Evolutionary conservation across 306 rosid species (phyloP).

Genomic region (Dalbergia oliveri): DNA sequence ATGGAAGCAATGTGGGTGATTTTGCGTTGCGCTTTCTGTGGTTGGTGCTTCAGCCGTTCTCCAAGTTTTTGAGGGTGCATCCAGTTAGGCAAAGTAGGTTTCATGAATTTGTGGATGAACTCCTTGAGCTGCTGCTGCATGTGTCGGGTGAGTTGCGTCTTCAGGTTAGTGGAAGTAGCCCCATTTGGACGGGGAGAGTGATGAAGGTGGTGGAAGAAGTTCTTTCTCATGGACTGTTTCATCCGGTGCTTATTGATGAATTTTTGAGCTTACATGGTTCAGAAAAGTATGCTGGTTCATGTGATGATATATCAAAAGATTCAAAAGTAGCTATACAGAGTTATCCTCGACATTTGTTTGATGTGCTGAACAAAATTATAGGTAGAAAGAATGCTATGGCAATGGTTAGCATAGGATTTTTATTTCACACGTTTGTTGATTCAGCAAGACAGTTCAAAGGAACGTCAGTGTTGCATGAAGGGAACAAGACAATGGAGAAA

Average conservation of each 20-base stretch:
- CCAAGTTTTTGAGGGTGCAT: conserved; percentile 75
- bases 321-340: conserved; percentile 64
- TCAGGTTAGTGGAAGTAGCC: conserved; percentile 54
- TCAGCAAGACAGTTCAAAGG: conserved; percentile 66
- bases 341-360: conserved; percentile 89
- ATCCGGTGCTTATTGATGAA: conserved; percentile 76
- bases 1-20: conserved; percentile 50
- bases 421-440: conserved; percentile 66
- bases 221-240: conserved; percentile 79
- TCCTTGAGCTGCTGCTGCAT: conserved; percentile 84
- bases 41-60: conserved; percentile 79
- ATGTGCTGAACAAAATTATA: conserved; percentile 60
- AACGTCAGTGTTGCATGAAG: conserved; percentile 52
- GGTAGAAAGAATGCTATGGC: conserved; percentile 66
- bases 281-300: conserved; percentile 60
- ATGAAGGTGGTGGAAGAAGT: conserved; percentile 75
- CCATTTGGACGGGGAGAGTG: conserved; percentile 55
- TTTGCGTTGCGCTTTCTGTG: conserved; percentile 63
- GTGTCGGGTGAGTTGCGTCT: conserved; percentile 62
- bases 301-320: conserved; percentile 56
- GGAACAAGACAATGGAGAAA: conserved; percentile 49
- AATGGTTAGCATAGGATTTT: conserved; percentile 69
- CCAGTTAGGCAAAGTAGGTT: conserved; percentile 75
- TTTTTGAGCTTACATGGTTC: conserved; percentile 71
- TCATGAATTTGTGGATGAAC: conserved; percentile 72